Base-by-base conservation (phyloP, 1,139 yeast genomes). In the Geotrichum citri-aurantii region DNA sequence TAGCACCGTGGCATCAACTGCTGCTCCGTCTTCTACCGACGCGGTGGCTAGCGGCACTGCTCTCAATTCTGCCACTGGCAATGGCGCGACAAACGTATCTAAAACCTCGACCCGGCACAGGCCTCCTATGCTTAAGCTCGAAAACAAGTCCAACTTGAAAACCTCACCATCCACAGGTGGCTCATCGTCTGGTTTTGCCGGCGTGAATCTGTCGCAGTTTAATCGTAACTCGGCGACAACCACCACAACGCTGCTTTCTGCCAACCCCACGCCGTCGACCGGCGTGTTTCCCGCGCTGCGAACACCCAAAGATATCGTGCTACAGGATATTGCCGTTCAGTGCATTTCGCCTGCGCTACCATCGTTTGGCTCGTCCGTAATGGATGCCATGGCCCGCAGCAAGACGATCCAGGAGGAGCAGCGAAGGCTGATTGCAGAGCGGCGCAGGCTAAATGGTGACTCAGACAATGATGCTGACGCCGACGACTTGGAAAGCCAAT, bases 261-360 rank as follows among this genome's bases (percentile, higher is more conserved):
- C 48, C 21, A 42, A 55, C 11, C 10, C 33, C 10, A 37, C 50
- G 24, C 48, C 31, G 8, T 27, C 33, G 19, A 21, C 51, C 17
- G 44, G 50, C 23, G 40, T 47, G 49, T 57, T 19, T 11, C 61
- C 37, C 33, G 59, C 50, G 54, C 64, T 14, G 58, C 66, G 52
- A 48, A 71, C 74, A 8, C 74, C 74, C 6, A 69, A 68, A 54
- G 74, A 71, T 44, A 65, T 71, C 31, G 72, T 70, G 31, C 57
- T 60, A 3, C 69, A 70, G 53, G 73, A 68, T 53, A 67, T 71
- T 46, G 72, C 73, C 21, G 63, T 75, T 53, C 71, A 75, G 61
- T 75, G 78, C 62, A 74, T 74, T 19, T 74, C 78, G n/a, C 77
- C 78, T 7, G 77, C 76, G 12, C 64, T 75, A 44, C 73, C 76